phyloP scores from a whole-genome alignment of 2,329 filamentous ascomycete species.

The Epichloe glyceriae region DNA sequence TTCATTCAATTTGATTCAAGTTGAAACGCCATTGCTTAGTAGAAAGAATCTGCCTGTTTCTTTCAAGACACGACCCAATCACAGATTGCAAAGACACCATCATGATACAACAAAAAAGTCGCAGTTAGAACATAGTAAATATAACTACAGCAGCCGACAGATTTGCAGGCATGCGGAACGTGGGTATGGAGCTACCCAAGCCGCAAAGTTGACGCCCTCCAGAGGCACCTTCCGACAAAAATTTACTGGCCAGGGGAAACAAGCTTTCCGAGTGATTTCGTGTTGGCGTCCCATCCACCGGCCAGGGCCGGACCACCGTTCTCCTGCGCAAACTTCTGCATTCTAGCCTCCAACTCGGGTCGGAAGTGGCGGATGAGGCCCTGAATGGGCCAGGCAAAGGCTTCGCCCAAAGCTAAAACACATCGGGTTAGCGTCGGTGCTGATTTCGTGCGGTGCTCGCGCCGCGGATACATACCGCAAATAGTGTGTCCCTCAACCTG shows the following conservation, averaged over 20 bases:
- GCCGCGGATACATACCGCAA: conserved; percentile 51
- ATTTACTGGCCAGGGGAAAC: conserved; percentile 81
- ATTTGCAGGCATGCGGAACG: background rate
- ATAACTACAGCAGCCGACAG: conserved; percentile 2
- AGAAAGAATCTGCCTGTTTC: too few species aligned
- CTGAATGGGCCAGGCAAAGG: conserved; percentile 97
- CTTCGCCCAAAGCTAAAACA: conserved; percentile 68
- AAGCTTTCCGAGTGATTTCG: conserved; percentile 65
- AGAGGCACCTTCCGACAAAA: conserved; percentile 6
- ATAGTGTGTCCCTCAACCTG: conserved; percentile 99
- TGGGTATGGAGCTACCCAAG: background rate
- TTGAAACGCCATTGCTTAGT: background rate
- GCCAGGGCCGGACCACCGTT: conserved; percentile 63
- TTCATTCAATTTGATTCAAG: too few species aligned
- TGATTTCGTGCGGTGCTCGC: background rate
- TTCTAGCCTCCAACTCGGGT: conserved; percentile 84
- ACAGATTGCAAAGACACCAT: background rate
- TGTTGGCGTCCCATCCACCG: conserved; percentile 74
- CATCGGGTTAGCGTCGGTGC: background rate
- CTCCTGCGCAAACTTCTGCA: conserved; percentile 65
- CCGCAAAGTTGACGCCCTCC: background rate
- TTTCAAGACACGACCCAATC: too few species aligned
- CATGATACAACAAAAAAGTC: background rate
- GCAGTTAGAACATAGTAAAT: conserved; percentile 4
- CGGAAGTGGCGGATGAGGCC: conserved; percentile 97